Evolutionary conservation across 768 basidiomycete species (phyloP).

Genomic region (Ramaria sp.): DNA sequence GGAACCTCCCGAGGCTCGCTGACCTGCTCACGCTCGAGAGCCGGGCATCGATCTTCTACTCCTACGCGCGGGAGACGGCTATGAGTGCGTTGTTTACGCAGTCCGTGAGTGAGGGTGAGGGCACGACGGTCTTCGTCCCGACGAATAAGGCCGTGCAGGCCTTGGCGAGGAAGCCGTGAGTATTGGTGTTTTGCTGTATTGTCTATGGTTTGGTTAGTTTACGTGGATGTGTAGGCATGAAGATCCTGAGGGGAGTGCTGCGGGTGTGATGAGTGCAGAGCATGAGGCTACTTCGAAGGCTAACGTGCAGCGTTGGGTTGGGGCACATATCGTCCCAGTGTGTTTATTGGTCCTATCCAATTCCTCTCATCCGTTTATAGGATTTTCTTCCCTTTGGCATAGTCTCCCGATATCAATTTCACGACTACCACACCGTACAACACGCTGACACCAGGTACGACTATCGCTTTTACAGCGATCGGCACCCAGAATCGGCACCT

Average conservation of each 20-base stretch:
- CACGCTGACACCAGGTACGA: slow-evolving; percentile 50
- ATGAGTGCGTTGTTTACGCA: slow-evolving; percentile 38
- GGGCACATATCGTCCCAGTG: slow-evolving; percentile 78
- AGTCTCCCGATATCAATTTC: neutral
- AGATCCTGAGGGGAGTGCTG: slow-evolving; percentile 17
- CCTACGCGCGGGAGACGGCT: slow-evolving; percentile 65
- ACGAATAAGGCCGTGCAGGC: slow-evolving; percentile 86
- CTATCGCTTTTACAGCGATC: slow-evolving; percentile 38
- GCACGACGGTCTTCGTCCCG: slow-evolving; percentile 62
- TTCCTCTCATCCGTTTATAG: slow-evolving; percentile 6
- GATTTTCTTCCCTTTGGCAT: neutral
- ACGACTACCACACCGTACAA: slow-evolving; percentile 29
- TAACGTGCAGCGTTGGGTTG: slow-evolving; percentile 74
- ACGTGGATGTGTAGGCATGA: slow-evolving; percentile 15
- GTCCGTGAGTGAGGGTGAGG: slow-evolving; percentile 15
- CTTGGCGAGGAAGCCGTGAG: slow-evolving; percentile 72
- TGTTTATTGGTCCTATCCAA: slow-evolving; percentile 13
- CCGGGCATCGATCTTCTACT: slow-evolving; percentile 72
- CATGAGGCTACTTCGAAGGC: slow-evolving; percentile 45
- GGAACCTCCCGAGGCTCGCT: slow-evolving; percentile 40
- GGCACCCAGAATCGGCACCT: neutral
- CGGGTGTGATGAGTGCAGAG: slow-evolving; percentile 56
- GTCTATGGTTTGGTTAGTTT: neutral
- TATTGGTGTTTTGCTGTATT: slow-evolving; percentile 8
- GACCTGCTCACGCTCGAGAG: slow-evolving; percentile 73